A percentile compares a stretch with the other conserved stretches of the same genome.
Conservation (phyloP, 2,329 filamentous ascomycete species). For the Colletotrichum gigasporum region DNA sequence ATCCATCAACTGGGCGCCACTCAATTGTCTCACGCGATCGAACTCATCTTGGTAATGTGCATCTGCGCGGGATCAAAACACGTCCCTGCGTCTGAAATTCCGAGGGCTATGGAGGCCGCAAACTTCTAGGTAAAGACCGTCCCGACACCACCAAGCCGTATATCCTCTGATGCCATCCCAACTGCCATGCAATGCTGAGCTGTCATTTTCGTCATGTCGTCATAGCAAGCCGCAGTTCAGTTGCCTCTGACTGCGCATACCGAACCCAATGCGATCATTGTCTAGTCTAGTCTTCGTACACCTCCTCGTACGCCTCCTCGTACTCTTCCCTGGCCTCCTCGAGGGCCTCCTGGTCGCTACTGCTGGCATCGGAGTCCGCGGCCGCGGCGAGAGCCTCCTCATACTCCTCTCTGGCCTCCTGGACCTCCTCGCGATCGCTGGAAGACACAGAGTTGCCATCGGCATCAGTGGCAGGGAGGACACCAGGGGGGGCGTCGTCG, state of each 20-base stretch:
- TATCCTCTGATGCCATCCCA: slow-evolving; percentile 13
- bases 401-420: slow-evolving; percentile 52
- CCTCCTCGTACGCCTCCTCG: slow-evolving; percentile 58
- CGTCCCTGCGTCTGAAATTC: slow-evolving; percentile 24
- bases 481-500: slow-evolving; percentile 40
- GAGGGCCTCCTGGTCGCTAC: slow-evolving; percentile 60
- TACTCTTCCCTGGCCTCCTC: slow-evolving; percentile 63
- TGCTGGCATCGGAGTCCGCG: slow-evolving; percentile 55
- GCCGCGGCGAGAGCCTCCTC: slow-evolving; percentile 53
- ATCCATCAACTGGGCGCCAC: background rate
- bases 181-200: slow-evolving; percentile 28
- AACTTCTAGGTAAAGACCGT: slow-evolving; percentile 16
- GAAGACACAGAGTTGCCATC: slow-evolving; percentile 53
- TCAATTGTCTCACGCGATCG: background rate
- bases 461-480: slow-evolving; percentile 48
- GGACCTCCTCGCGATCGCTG: slow-evolving; percentile 52
- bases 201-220: slow-evolving; percentile 24
- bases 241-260: background rate
- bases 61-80: slow-evolving; percentile 5
- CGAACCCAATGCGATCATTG: background rate
- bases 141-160: slow-evolving; percentile 13
- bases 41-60: background rate
- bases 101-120: background rate
- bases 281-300: slow-evolving; percentile 40
- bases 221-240: slow-evolving; percentile 8